Base-by-base conservation (phyloP, 2,329 filamentous ascomycete species). In the Colletotrichum sp. region DNA sequence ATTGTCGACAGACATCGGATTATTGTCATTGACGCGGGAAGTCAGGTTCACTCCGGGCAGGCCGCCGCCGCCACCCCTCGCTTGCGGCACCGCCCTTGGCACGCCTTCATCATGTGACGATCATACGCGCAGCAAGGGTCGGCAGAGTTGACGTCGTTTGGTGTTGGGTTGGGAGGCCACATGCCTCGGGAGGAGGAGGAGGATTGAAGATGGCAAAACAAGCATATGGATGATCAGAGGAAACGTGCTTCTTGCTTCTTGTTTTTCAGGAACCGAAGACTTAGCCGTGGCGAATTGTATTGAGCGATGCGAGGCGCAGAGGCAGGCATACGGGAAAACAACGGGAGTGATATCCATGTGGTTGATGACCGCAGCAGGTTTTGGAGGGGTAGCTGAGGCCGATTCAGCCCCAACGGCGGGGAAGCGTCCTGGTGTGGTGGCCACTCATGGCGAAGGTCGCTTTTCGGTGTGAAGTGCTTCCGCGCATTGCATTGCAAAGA, bases 381-480 rank as follows among this genome's bases (percentile, higher is more conserved):
- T 76, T 64, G 15, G 44, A 57, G 32, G 30, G 34, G 60, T 15
- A 34, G 44, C 52, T 62, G 70, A 69, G 59, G 74, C 70, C 64
- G 64, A 76, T 74, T 76, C 70, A 76, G 74, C 74, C 74, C 65
- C 74, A 66, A 69, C 49, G 64, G 73, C 44, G 64, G 64, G 74
- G 44, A 26, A 32, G 18, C 18, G 13, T 39, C n/a, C 30, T 24
- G 59, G 72, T 57, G 62, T 60, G 67, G 44, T 74, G 67, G 59
- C 57, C 30, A 59, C 4, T 59, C 49, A 9, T 7, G 24, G 44
- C 21, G 3, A 21, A 49, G 39, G 13, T 26, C 39, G 16, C 21
- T 28, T 32, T 49, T 74, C 44, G 49, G 28, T 64, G 16, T 26
- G 57, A 69, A 59, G 18, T 28, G 39, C 60, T 32, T 71, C 44